Evolutionary conservation across 176 grass and related monocot genomes (phyloP), one percentile per base, ranked within the genome.

Genomic region (Alopecurus myosuroides): DNA sequence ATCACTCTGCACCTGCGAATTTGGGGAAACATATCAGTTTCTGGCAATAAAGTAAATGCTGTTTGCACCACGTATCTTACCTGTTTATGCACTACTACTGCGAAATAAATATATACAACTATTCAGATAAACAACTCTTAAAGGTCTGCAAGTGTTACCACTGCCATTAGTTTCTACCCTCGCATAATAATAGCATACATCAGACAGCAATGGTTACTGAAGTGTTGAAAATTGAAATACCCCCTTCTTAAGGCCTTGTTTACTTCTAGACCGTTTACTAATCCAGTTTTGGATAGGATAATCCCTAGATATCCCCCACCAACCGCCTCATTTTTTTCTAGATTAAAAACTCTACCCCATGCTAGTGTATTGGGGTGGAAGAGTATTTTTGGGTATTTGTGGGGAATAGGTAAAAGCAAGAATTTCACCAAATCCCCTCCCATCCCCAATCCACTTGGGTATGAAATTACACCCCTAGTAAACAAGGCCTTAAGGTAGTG

Each of bases 1-100:
- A 81, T 82, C 80, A 56, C 87, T 81, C 70, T 81, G 80, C 62
- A 80, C 42, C 70, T 87, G 77, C 60, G 85, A 85, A 91, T 66
- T 91, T 64, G 82, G 52, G 69, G 40, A 45, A 85, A 87, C 52
- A 88, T 85, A 69, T 52, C 69, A 85, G 44, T 52, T 64, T 70
- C 65, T 85, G 36, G 77, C 67, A 83, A 39, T 31, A 86, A 86
- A 22, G 63, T 88, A 58, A 82, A 53, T 7, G 44, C 57, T 46
- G 3, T 31, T 26, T 53, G 29, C 22, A 74, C n/a, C 44, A 85
- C 0, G 5, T 26, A 62, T 84, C 6, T 11, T 28, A 23, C 5
- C 11, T 83, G 9, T 51, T 17, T 6, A 67, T 12, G 69, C 30
- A 76, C 22, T 58, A 76, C 22, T 58, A 58, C 42, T 65, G 56